A percentile compares a stretch with the other conserved stretches of the same genome.
Conservation (phyloP, 106 monocot genomes). For the Dendrobium chrysotoxum region DNA sequence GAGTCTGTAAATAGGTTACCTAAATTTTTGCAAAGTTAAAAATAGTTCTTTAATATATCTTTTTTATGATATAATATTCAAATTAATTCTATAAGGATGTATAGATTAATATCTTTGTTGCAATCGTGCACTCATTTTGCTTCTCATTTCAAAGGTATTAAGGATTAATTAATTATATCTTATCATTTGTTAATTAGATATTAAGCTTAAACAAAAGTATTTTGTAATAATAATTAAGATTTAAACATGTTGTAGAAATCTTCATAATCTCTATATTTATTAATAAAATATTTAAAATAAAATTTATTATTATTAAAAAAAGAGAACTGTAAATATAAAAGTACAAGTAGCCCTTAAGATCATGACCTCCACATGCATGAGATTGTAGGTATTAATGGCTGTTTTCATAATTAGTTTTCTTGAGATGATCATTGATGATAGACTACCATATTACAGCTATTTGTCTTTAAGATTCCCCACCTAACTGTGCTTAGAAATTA, state of each 20-base stretch:
- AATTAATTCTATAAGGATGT: too few relatives aligned
- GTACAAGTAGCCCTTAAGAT: background rate
- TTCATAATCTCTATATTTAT: background rate
- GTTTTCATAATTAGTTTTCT: background rate
- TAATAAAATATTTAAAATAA: too few relatives aligned
- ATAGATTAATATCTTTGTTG: too few relatives aligned
- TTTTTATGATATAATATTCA: too few relatives aligned
- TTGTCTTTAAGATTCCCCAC: background rate
- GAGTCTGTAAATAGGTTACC: too few relatives aligned
- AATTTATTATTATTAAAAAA: too few relatives aligned
- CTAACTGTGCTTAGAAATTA: too few relatives aligned
- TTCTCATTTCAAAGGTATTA: background rate
- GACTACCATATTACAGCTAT: background rate
- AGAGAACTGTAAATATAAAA: background rate
- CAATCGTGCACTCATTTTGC: too few relatives aligned
- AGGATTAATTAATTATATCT: background rate
- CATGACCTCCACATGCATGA: background rate
- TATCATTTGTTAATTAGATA: background rate
- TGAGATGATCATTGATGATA: background rate
- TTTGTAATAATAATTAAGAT: background rate
- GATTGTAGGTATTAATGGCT: background rate
- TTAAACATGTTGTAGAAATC: background rate
- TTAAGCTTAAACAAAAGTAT: background rate
- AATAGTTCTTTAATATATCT: too few relatives aligned
- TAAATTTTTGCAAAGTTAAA: too few relatives aligned